Conservation (phyloP, 2,329 filamentous ascomycete genomes). For the Cercospora citrullina region DNA sequence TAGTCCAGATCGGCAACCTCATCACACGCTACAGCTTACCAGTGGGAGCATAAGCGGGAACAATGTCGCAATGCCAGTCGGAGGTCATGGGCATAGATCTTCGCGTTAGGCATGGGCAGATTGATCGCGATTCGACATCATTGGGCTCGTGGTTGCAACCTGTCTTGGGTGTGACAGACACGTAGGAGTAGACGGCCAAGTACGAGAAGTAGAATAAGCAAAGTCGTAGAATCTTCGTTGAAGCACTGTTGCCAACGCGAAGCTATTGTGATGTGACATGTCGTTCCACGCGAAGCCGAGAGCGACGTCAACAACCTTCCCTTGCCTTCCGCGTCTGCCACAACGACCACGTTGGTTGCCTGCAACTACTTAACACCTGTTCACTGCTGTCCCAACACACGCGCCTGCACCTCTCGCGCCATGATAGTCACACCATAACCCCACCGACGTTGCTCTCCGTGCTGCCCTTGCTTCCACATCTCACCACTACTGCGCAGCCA, state of each 20-base stretch:
- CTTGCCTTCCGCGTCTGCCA: constrained; percentile 2
- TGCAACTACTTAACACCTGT: neutral
- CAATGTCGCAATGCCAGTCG: too few relatives aligned
- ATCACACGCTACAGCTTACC: neutral
- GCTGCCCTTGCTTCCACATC: constrained; percentile 2
- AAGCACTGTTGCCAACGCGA: neutral
- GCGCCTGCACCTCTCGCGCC: neutral
- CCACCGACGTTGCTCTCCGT: neutral
- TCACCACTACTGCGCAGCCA: constrained; percentile 5
- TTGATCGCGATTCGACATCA: too few relatives aligned
- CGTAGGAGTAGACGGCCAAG: too few relatives aligned
- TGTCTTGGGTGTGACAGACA: too few relatives aligned
- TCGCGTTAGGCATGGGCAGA: too few relatives aligned
- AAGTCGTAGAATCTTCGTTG: neutral
- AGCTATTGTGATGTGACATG: neutral
- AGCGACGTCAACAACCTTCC: constrained; percentile 1
- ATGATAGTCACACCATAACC: neutral
- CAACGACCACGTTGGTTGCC: neutral
- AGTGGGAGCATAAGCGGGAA: too few relatives aligned
- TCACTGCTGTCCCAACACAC: neutral
- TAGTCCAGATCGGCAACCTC: neutral
- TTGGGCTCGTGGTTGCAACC: too few relatives aligned
- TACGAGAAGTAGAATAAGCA: neutral
- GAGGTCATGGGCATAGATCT: too few relatives aligned
- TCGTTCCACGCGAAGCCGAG: constrained; percentile 4